phyloP scores from a whole-genome alignment of 257 asterid genomes.

The Scutellaria galericulata region DNA sequence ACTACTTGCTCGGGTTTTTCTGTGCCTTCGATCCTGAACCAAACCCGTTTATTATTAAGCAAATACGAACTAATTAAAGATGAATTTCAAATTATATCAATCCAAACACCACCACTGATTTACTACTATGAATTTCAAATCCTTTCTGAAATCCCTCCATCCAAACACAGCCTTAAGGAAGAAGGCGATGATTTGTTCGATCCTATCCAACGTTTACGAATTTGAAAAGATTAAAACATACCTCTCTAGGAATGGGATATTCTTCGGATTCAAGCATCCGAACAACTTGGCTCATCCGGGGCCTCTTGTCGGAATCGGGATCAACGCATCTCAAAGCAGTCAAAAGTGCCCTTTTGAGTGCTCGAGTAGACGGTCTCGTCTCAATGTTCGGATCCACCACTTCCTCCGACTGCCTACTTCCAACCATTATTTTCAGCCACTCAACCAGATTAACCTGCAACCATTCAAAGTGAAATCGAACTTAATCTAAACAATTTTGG shows the following conservation, averaged over 20 bases:
- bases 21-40: conserved; percentile 81
- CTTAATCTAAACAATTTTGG: too few relatives aligned
- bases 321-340: conserved; percentile 97
- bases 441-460: conserved; percentile 93
- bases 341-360: conserved; percentile 89
- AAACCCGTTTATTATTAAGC: neutral
- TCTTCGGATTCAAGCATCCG: conserved; percentile 99
- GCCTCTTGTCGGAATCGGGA: conserved; percentile 98
- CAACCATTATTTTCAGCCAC: conserved; percentile 98
- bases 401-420: conserved; percentile 91
- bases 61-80: neutral
- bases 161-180: too few relatives aligned
- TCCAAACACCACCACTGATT: too few relatives aligned
- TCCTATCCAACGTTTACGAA: neutral
- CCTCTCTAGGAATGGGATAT: conserved; percentile 96
- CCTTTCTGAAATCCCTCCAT: too few relatives aligned
- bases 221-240: conserved; percentile 31
- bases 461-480: neutral
- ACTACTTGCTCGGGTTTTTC: conserved; percentile 71
- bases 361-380: conserved; percentile 81
- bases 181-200: neutral
- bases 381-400: conserved; percentile 92
- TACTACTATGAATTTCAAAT: too few relatives aligned
- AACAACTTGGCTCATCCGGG: conserved; percentile 94
- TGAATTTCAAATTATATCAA: too few relatives aligned